phyloP scores from a whole-genome alignment of 1,284 basidiomycete species.

The Afroboletus lepidellus region DNA sequence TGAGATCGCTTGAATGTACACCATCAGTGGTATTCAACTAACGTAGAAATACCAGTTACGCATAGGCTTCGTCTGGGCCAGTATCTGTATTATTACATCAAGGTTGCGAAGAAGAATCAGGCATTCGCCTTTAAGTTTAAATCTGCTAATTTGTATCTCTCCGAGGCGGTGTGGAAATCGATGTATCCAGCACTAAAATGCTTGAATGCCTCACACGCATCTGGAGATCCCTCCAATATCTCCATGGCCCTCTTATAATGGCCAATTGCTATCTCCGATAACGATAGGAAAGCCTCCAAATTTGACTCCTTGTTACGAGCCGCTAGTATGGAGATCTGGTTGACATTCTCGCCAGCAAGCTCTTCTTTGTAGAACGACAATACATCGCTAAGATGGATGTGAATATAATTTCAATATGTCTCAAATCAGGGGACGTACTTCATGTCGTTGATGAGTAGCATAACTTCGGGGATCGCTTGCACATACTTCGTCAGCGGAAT shows the following conservation, averaged over 20 bases:
- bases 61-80: not conserved
- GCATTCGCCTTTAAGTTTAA: not conserved
- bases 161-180: not conserved
- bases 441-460: too few relatives aligned
- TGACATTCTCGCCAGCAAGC: not conserved
- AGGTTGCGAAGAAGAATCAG: not conserved
- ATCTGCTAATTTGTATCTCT: not conserved
- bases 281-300: constrained; percentile 6
- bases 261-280: not conserved
- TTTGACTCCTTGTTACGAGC: constrained; percentile 16
- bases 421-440: too few relatives aligned
- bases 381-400: constrained; percentile 23
- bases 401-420: too few relatives aligned
- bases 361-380: not conserved
- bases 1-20: not conserved
- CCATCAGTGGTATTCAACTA: not conserved
- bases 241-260: not conserved
- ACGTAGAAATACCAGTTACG: not conserved
- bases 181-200: not conserved
- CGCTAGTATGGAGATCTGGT: constrained; percentile 26
- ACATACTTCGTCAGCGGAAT: too few relatives aligned
- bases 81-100: too few relatives aligned
- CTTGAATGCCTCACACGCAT: not conserved
- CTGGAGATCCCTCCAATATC: not conserved
- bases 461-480: too few relatives aligned